Conservation (phyloP, 441 rosid genomes). For the Capsella rubella region DNA sequence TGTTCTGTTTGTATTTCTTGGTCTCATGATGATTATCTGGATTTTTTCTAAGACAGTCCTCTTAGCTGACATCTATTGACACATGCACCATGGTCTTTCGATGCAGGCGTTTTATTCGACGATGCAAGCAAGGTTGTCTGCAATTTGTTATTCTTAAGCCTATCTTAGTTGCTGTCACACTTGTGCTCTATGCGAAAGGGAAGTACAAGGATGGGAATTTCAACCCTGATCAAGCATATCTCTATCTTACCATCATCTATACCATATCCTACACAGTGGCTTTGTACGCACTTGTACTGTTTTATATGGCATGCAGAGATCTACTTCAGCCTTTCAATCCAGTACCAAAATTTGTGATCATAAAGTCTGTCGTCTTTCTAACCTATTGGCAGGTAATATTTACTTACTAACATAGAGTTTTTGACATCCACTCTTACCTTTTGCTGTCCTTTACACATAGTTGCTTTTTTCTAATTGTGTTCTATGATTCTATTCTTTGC, state of each 20-base stretch:
- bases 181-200: conserved; percentile 90
- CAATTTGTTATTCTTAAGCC: conserved; percentile 99
- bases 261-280: conserved; percentile 93
- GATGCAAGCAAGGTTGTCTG: conserved; percentile 97
- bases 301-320: conserved; percentile 97
- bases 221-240: conserved; percentile 86
- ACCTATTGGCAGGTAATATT: conserved; percentile 94
- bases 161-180: conserved; percentile 80
- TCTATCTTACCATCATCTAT: conserved; percentile 92
- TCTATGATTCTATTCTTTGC: conserved; percentile 7
- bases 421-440: not conserved
- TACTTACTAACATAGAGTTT: not conserved
- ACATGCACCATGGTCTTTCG: conserved; percentile 10
- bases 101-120: conserved; percentile 90
- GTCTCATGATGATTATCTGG: not conserved
- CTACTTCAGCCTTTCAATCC: conserved; percentile 98
- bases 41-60: conserved; percentile 7
- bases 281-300: conserved; percentile 84
- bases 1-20: conserved; percentile 4
- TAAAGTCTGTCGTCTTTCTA: conserved; percentile 94
- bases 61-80: conserved; percentile 29
- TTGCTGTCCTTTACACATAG: not conserved
- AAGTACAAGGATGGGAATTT: conserved; percentile 96
- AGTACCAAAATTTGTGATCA: conserved; percentile 92
- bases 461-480: conserved; percentile 6